Evolutionary conservation across 2,329 filamentous ascomycete genomes (phyloP).

Genomic region (Pleurostoma richardsiae): DNA sequence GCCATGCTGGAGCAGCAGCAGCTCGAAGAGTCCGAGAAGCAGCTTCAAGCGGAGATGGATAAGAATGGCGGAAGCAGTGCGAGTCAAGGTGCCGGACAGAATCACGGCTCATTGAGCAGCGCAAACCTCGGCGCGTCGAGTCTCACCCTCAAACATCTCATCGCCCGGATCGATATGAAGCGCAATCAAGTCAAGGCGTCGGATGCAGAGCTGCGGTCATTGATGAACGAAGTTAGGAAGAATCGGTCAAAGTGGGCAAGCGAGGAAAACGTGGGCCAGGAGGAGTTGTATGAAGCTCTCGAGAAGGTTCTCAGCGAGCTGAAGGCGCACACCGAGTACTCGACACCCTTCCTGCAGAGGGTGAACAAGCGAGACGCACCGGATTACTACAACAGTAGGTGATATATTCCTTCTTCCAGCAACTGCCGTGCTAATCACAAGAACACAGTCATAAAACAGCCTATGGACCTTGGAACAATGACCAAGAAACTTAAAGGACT

Average conservation of each 20-base stretch:
- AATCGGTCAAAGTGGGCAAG: constrained; percentile 99
- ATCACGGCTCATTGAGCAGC: constrained; percentile 85
- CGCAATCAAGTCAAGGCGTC: constrained; percentile 85
- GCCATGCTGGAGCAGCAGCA: constrained; percentile 98
- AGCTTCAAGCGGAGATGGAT: constrained; percentile 93
- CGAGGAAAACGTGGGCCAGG: constrained; percentile 94
- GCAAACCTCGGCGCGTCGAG: constrained; percentile 95
- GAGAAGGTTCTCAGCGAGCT: constrained; percentile 97
- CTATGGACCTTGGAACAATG: constrained; percentile 97
- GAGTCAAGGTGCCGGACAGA: constrained; percentile 48
- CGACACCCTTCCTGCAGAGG: constrained; percentile 86
- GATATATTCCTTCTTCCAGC: constrained; percentile 3
- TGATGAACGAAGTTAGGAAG: constrained; percentile 97
- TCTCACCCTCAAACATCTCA: constrained; percentile 92
- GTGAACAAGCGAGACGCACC: constrained; percentile 97
- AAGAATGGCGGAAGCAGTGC: constrained; percentile 50
- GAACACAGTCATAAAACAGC: constrained; percentile 79
- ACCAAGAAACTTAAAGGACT: constrained; percentile 90
- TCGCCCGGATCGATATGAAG: constrained; percentile 91
- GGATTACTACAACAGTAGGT: constrained; percentile 85
- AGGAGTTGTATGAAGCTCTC: constrained; percentile 93
- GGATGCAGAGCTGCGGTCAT: constrained; percentile 81
- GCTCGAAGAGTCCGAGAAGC: constrained; percentile 91
- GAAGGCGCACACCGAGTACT: constrained; percentile 96
- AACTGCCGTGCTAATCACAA: constrained; percentile 3